phyloP scores from a whole-genome alignment of 768 basidiomycete species.

The Phylloporus sp. region DNA sequence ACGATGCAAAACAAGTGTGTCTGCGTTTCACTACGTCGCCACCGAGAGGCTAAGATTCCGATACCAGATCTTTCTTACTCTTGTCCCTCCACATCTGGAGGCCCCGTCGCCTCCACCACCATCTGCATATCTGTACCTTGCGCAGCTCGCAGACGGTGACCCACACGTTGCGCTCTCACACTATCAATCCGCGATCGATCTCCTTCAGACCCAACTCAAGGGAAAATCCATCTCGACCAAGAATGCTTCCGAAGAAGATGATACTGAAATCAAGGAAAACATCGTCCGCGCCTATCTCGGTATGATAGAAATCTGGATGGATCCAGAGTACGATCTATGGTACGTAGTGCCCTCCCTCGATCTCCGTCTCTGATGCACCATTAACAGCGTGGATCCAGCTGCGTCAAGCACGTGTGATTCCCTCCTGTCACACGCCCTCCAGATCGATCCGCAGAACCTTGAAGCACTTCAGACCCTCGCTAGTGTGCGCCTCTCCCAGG shows the following conservation, averaged over 20 bases:
- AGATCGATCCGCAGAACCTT: slow-evolving; percentile 67
- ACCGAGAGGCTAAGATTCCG: neutral
- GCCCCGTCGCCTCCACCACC: slow-evolving; percentile 60
- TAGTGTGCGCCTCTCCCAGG: slow-evolving; percentile 86
- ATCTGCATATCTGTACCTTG: slow-evolving; percentile 85
- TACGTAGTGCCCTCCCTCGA: slow-evolving; percentile 31
- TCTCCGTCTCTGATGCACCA: neutral
- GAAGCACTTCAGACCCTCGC: slow-evolving; percentile 81
- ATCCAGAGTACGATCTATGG: slow-evolving; percentile 85
- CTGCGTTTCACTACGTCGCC: neutral
- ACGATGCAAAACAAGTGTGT: slow-evolving; percentile 65
- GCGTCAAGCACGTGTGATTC: slow-evolving; percentile 82
- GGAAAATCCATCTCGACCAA: slow-evolving; percentile 57
- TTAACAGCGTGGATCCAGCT: slow-evolving; percentile 69
- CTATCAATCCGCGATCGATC: slow-evolving; percentile 77
- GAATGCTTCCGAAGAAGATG: slow-evolving; percentile 30
- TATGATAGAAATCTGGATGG: slow-evolving; percentile 97
- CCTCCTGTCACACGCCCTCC: slow-evolving; percentile 67
- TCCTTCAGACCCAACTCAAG: slow-evolving; percentile 64
- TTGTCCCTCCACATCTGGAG: slow-evolving; percentile 57
- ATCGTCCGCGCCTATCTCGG: slow-evolving; percentile 78
- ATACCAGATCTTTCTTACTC: slow-evolving; percentile 59
- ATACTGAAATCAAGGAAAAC: slow-evolving; percentile 55
- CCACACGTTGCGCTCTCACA: slow-evolving; percentile 69
- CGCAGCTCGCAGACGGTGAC: slow-evolving; percentile 76